Evolutionary conservation across 2,329 filamentous ascomycete species (phyloP), one percentile per base, ranked within the genome.

Genomic region (Lasiodiplodia gonubiensis): DNA sequence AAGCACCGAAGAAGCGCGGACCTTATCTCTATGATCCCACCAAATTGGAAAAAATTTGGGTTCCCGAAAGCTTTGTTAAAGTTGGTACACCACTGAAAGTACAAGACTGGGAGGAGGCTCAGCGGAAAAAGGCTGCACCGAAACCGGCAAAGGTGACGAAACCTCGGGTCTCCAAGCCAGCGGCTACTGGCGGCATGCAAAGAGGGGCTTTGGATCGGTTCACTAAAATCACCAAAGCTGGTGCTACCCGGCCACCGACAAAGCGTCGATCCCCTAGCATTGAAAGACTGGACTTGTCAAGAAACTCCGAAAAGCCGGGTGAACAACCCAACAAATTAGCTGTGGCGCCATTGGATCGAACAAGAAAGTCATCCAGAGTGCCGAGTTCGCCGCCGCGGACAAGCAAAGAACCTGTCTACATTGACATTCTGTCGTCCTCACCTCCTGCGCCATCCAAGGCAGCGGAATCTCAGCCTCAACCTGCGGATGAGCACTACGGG

Each of bases 21-120:
- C 79, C 72, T 61, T 81, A 74, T 61, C 77, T 74, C 0, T 93
- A 90, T 71, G 89, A 93, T 72, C 90, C 92, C 0, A 84, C 83
- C 10, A 84, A 88, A 33, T 81, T 88, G 1, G 87, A 92, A 49
- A 86, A 90, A 70, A 77, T 86, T 11, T 94, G 92, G 92, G 79
- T 94, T 6, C 83, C 90, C 25, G 87, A 90, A 71, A 84, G 85
- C 0, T 82, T 92, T 64, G 86, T 88, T 4, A 87, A 85, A 67
- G 76, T 89, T 2, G 90, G 91, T 0, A 84, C 89, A 66, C 90
- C 90, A 3, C 79, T 88, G 2, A 86, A 86, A 33, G 85, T 92
- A 0, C 83, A 89, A 70, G 86, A 86, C 51, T 94, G 90, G 85
- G 86, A 92, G 71, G 82, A 80, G 25, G 74, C 70, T n/a, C 69